Evolutionary conservation across 345 rosid genomes (phyloP), one percentile per base, ranked within the genome.

Genomic region (Cardiospermum halicacabum): DNA sequence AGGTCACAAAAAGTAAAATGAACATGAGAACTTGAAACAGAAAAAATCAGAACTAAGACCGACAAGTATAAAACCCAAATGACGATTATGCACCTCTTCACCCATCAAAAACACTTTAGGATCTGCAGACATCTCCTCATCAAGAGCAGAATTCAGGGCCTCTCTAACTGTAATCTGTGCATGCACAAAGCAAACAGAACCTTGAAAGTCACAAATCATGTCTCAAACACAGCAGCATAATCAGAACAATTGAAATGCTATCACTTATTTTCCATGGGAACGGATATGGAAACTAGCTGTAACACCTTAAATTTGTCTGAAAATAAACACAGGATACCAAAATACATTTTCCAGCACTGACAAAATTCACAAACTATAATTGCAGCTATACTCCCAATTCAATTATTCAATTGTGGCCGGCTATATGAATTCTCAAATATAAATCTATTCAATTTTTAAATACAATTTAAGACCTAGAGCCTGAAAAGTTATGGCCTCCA

Each of bases 111-210:
- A 77, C 8, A 93, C 98, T 76, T 78, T 88, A 42, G 97, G 86
- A 84, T 93, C 98, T 19, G 97, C 96, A 45, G 91, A 81, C 94
- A 90, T 90, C 79, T 93, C 98, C 82, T 88, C 98, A 43, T 88
- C 97, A 48, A 93, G 87, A 9, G 94, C 97, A 62, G 97, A 72
- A 73, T 90, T 88, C 12, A 90, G 68, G 39, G 96, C 98, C 2
- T 86, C 97, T 77, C 97, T 78, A 22, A 86, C 85, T 3, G 77
- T 86, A 82, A 90, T 88, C 96, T 93, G 81, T 59, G 50, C 57
- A 60, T 27, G 34, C 40, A 63, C 27, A 62, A 5, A 50, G 39
- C 32, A 22, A 16, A 18, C 39, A 54, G 45, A 16, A 16, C 7
- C 48, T 31, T 7, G 5, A 31, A n/a, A 18, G 25, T 9, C 32